phyloP scores from a whole-genome alignment of 106 monocot genomes.

The Dactylorhiza incarnata region DNA sequence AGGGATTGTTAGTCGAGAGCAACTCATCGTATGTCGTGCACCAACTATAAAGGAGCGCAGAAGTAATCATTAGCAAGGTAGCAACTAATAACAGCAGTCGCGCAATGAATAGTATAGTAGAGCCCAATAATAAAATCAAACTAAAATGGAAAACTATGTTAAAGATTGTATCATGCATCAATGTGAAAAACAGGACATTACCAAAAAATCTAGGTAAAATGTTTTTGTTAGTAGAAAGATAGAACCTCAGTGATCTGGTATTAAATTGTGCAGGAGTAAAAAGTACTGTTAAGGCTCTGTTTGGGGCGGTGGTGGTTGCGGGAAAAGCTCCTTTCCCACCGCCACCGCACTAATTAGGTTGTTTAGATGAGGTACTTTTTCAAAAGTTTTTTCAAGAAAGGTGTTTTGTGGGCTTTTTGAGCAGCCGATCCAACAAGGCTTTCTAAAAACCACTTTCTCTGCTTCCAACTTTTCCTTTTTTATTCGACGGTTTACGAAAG shows the following conservation, averaged over 20 bases:
- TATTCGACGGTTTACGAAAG: no score
- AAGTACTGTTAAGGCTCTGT: no score
- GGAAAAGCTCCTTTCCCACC: no score
- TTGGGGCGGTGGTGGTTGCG: no score
- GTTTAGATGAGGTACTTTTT: no score
- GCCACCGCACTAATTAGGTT: no score
- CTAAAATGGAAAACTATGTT: not conserved
- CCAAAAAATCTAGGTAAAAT: not conserved
- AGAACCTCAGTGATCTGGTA: not conserved
- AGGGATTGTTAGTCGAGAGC: conserved; percentile 53
- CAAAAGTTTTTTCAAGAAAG: no score
- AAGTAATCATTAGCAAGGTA: not conserved
- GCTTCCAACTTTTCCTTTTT: no score
- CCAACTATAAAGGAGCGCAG: conserved; percentile 39
- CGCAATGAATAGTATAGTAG: not conserved
- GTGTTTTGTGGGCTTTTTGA: no score
- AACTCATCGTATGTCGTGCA: conserved; percentile 80
- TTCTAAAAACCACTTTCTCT: no score
- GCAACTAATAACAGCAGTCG: not conserved
- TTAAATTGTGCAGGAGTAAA: not conserved
- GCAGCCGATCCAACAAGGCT: no score
- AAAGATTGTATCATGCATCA: not conserved
- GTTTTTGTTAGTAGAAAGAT: no score
- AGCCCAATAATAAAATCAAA: not conserved
- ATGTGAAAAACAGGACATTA: not conserved